Conservation (phyloP, 2,329 filamentous ascomycete genomes). For the Pseudocercospora fuligena region DNA sequence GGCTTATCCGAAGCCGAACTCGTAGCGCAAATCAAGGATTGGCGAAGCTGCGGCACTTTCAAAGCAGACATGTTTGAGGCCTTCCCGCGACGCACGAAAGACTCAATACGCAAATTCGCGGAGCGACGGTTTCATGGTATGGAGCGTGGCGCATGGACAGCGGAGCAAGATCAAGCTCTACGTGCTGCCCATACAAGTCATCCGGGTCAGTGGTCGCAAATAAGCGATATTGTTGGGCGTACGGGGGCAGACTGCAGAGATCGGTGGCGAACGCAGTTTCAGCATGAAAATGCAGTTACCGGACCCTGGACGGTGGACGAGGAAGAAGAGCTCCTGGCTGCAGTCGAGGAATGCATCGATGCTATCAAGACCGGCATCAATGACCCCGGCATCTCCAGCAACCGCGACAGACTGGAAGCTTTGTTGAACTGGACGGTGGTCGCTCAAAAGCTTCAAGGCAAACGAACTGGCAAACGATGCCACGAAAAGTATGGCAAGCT, state of each 20-base stretch:
- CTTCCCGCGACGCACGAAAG: constrained; percentile 41
- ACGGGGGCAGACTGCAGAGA: constrained; percentile 70
- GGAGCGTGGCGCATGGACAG: constrained; percentile 63
- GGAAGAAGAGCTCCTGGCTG: constrained; percentile 57
- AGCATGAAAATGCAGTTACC: constrained; percentile 59
- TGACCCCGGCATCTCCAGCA: constrained; percentile 8
- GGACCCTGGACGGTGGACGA: constrained; percentile 67
- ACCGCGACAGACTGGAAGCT: constrained; percentile 51
- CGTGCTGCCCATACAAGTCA: constrained; percentile 52
- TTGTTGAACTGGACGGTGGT: constrained; percentile 70
- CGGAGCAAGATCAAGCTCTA: constrained; percentile 63
- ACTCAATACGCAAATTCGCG: constrained; percentile 50
- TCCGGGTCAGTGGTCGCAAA: constrained; percentile 64
- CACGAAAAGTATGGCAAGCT: constrained; percentile 68
- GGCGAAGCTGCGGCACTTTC: constrained; percentile 41
- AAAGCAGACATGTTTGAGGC: constrained; percentile 34
- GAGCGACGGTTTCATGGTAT: constrained; percentile 69
- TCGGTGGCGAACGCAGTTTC: constrained; percentile 70
- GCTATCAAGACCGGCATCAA: constrained; percentile 46
- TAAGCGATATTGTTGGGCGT: constrained; percentile 67
- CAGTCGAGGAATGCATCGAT: constrained; percentile 60
- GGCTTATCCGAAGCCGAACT: constrained; percentile 29
- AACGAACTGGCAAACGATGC: constrained; percentile 70
- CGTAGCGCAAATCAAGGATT: constrained; percentile 30
- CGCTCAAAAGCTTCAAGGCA: constrained; percentile 64